Percentiles rank a stretch among this genome's conserved stretches.
Conservation (phyloP, 345 rosid genomes). For the Moringa oleifera region DNA sequence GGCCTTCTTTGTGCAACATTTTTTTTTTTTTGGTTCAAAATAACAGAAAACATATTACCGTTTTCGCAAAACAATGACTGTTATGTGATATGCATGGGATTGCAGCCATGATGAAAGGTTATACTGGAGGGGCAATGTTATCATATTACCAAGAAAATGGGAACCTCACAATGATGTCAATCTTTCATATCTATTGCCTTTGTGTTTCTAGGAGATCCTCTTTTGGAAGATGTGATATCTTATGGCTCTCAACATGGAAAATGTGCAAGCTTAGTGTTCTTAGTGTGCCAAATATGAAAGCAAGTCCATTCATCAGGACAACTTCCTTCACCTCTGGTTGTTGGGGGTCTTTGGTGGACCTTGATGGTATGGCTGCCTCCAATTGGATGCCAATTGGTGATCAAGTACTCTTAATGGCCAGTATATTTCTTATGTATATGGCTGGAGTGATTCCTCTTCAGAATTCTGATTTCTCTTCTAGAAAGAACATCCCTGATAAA, state of each 20-base stretch:
- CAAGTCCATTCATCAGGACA: slow-evolving; percentile 15
- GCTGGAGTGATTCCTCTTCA: slow-evolving; percentile 74
- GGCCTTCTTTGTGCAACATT: too few species aligned
- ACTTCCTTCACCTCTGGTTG: slow-evolving; percentile 33
- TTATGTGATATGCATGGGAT: too few species aligned
- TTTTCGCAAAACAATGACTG: too few species aligned
- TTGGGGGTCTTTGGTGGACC: slow-evolving; percentile 47
- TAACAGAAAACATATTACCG: too few species aligned
- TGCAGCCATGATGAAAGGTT: too few species aligned
- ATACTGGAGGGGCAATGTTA: too few species aligned
- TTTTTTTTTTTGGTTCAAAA: too few species aligned
- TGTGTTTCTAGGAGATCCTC: slow-evolving; percentile 30
- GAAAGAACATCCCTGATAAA: slow-evolving; percentile 23
- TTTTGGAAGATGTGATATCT: slow-evolving; percentile 26
- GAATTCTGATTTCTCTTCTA: slow-evolving; percentile 29
- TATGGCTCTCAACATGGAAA: slow-evolving; percentile 22
- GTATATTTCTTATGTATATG: slow-evolving; percentile 70
- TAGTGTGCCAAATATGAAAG: slow-evolving; percentile 27
- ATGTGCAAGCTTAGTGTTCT: slow-evolving; percentile 10
- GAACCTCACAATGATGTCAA: slow-evolving; percentile 8
- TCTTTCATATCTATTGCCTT: not conserved
- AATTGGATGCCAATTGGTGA: slow-evolving; percentile 58
- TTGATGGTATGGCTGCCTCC: slow-evolving; percentile 40
- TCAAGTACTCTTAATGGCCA: slow-evolving; percentile 65
- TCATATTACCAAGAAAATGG: too few species aligned